Evolutionary conservation across 768 basidiomycete genomes (phyloP).

Genomic region (Panaeolus papilionaceus): DNA sequence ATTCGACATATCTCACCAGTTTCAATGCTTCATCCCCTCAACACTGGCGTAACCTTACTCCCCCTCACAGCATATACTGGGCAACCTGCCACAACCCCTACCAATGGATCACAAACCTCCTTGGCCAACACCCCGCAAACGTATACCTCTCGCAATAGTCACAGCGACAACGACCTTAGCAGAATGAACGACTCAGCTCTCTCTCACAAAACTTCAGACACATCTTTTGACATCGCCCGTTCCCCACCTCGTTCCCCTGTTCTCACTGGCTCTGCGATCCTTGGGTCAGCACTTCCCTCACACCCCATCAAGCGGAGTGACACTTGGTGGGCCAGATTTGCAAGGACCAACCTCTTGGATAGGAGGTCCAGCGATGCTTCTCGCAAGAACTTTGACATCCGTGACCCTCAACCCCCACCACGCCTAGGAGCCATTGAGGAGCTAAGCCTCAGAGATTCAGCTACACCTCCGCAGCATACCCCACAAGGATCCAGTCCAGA

Average conservation of each 20-base stretch:
- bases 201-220: slow-evolving; percentile 36
- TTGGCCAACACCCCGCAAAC: slow-evolving; percentile 1
- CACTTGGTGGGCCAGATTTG: slow-evolving; percentile 81
- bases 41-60: not conserved
- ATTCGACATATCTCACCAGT: slow-evolving; percentile 9
- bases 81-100: not conserved
- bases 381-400: slow-evolving; percentile 56
- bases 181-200: slow-evolving; percentile 30
- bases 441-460: slow-evolving; percentile 44
- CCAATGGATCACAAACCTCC: not conserved
- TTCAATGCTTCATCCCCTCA: not conserved
- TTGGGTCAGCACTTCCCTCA: slow-evolving; percentile 44
- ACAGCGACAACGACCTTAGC: slow-evolving; percentile 33
- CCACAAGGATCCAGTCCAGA: slow-evolving; percentile 21
- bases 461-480: slow-evolving; percentile 22
- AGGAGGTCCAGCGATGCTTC: slow-evolving; percentile 51
- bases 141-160: slow-evolving; percentile 2
- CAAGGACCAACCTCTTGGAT: slow-evolving; percentile 69
- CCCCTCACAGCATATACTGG: not conserved
- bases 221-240: slow-evolving; percentile 27
- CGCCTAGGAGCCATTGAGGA: slow-evolving; percentile 66
- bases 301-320: slow-evolving; percentile 68
- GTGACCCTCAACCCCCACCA: slow-evolving; percentile 84
- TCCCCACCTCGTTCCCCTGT: slow-evolving; percentile 34
- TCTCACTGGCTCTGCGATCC: slow-evolving; percentile 44